Evolutionary conservation across 2,329 filamentous ascomycete genomes (phyloP).

Genomic region (Gyromitra esculenta): DNA sequence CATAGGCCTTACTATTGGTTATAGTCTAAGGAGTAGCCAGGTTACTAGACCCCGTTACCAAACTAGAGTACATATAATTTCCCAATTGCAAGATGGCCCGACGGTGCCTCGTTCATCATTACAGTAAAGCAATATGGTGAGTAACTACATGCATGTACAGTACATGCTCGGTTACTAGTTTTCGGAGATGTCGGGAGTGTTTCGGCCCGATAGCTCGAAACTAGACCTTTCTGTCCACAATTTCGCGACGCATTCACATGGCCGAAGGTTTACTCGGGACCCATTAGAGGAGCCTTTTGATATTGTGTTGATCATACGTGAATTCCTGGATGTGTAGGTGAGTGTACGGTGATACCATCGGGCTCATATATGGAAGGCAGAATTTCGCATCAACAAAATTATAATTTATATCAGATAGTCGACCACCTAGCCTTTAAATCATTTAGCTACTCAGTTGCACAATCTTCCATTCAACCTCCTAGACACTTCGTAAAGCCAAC

Average conservation of each 20-base stretch:
- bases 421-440: neutral
- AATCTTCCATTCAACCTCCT: neutral
- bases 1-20: neutral
- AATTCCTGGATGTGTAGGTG: neutral
- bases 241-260: neutral
- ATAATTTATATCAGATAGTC: neutral
- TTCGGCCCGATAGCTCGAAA: constrained; percentile 7
- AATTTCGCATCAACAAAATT: neutral
- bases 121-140: neutral
- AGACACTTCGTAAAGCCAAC: neutral
- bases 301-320: neutral
- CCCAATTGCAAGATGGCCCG: neutral
- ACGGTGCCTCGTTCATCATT: neutral
- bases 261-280: constrained; percentile 40
- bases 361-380: neutral
- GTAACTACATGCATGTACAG: neutral
- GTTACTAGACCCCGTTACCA: neutral
- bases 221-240: neutral
- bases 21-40: neutral
- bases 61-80: neutral
- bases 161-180: neutral
- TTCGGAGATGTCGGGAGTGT: constrained; percentile 17
- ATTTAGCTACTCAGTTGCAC: neutral
- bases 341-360: neutral
- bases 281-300: neutral